These are phyloP conservation scores for Nannochloris sp. DNA, from an alignment of 139 green algal species.

Conservation along the genomic window DNA sequence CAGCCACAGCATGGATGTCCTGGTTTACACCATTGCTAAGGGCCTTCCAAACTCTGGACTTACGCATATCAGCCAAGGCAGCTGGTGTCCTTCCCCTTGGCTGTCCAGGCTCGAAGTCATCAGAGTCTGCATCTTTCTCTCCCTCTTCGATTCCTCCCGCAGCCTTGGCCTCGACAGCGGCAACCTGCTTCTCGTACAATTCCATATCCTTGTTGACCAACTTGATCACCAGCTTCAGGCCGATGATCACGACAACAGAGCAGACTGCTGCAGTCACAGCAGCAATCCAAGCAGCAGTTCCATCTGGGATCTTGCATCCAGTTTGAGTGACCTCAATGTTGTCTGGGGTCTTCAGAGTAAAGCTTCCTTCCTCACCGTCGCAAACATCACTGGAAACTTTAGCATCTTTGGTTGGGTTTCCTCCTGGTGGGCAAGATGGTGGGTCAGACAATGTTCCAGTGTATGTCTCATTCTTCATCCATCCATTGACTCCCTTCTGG, in stretches of 20 bases:
- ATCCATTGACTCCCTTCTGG: constrained; percentile 40
- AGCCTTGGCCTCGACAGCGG: neutral
- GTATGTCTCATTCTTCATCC: constrained; percentile 12
- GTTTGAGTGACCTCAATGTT: neutral
- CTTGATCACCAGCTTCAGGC: constrained; percentile 7
- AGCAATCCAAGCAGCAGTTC: constrained; percentile 14
- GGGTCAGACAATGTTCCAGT: constrained; percentile 1
- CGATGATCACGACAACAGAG: neutral
- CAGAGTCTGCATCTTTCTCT: neutral
- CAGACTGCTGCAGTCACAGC: neutral
- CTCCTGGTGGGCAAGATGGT: constrained; percentile 3
- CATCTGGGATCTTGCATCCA: constrained; percentile 5
- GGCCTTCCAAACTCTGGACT: constrained; percentile 19
- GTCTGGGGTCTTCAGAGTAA: constrained; percentile 1
- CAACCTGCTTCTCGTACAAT: neutral
- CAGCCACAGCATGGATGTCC: constrained; percentile 17
- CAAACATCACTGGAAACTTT: neutral
- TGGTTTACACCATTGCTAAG: neutral
- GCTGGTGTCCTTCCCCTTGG: constrained; percentile 11
- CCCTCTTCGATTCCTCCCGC: neutral
- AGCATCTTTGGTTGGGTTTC: neutral
- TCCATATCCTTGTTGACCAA: constrained; percentile 8
- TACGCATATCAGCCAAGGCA: constrained; percentile 13
- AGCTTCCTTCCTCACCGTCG: neutral
- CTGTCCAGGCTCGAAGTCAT: neutral